These are phyloP conservation scores for Cryptococcus amylolentus DNA, from an alignment of 1,284 basidiomycete genomes.

Conservation along the genomic window DNA sequence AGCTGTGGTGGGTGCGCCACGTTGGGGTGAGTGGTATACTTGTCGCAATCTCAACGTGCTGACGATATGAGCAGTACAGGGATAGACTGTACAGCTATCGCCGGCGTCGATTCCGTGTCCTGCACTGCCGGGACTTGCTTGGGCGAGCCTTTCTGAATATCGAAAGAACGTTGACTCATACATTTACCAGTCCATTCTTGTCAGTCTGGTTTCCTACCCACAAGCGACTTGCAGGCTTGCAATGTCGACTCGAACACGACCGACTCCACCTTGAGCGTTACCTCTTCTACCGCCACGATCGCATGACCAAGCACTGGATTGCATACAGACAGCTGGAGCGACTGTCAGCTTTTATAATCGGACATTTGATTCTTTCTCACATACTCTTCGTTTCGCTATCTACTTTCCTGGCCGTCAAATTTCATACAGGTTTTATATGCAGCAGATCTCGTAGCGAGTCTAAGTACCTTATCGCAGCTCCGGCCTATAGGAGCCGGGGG, in stretches of 20 bases:
- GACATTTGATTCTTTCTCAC: too few species aligned
- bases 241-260: background rate
- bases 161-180: background rate
- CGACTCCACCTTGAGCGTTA: too few species aligned
- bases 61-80: conserved; percentile 16
- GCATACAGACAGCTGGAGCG: too few species aligned
- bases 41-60: background rate
- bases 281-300: too few species aligned
- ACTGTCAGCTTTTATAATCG: too few species aligned
- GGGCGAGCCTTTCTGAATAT: conserved; percentile 10
- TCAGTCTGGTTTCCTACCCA: conserved; percentile 6
- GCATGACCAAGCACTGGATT: too few species aligned
- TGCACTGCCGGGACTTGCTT: conserved; percentile 23
- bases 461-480: too few species aligned
- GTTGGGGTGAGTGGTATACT: conserved; percentile 16
- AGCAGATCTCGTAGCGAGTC: too few species aligned
- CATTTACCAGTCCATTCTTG: conserved; percentile 20
- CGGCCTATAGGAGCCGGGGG: too few species aligned
- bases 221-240: conserved; percentile 2
- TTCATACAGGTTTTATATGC: too few species aligned
- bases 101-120: conserved; percentile 20
- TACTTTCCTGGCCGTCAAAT: too few species aligned
- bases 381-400: too few species aligned
- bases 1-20: conserved; percentile 31
- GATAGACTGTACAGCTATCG: conserved; percentile 30